Percentiles rank a stretch among this genome's conserved stretches.
Conservation (phyloP, 116 monocot species). For the Trichopus zeylanicus region DNA sequence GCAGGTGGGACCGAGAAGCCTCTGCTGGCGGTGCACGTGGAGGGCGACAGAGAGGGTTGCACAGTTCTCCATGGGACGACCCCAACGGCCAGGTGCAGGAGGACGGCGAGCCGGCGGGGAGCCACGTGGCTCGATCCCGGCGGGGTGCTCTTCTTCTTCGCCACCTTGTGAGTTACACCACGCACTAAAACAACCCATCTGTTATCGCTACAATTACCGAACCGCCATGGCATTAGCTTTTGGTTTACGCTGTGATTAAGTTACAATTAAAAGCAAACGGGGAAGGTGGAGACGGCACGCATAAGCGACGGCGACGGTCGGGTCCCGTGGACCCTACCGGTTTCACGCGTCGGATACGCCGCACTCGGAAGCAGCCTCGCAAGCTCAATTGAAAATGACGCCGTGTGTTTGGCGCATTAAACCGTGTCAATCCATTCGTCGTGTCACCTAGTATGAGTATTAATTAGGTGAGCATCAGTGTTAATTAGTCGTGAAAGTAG, state of each 20-base stretch:
- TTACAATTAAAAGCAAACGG: not conserved
- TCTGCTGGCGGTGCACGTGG: constrained; percentile 5
- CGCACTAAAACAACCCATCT: not conserved
- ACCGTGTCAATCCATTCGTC: too few relatives aligned
- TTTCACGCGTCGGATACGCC: too few relatives aligned
- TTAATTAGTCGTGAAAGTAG: too few relatives aligned
- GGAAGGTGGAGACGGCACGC: not conserved
- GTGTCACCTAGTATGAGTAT: too few relatives aligned
- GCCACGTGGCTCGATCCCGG: constrained; percentile 14
- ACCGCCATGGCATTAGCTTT: not conserved
- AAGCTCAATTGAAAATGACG: too few relatives aligned
- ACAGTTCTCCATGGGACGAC: not conserved
- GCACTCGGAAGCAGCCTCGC: too few relatives aligned
- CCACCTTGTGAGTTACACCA: constrained; percentile 10
- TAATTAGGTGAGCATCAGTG: too few relatives aligned
- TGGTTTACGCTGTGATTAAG: not conserved
- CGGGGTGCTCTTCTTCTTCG: constrained; percentile 15
- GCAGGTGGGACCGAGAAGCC: not conserved
- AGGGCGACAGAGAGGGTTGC: not conserved
- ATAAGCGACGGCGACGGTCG: too few relatives aligned
- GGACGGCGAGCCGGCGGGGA: not conserved
- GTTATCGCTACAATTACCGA: not conserved
- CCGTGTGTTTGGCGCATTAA: too few relatives aligned
- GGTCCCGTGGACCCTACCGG: too few relatives aligned
- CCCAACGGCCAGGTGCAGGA: constrained; percentile 3